Conservation (phyloP, 441 rosid species). For the Erodium moschatum region DNA sequence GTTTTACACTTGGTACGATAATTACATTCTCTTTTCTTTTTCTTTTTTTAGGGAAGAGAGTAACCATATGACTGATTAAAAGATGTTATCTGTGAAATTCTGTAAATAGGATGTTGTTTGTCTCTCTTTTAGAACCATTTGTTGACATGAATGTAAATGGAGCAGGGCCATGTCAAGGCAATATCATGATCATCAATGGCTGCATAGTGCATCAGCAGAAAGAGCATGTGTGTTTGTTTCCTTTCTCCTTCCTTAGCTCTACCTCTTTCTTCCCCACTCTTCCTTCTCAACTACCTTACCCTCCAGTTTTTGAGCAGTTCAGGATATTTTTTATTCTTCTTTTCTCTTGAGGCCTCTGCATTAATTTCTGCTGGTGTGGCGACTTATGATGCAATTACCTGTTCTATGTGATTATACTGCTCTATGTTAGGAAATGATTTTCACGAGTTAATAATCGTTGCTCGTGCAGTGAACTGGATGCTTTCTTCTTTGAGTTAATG, state of each 20-base stretch:
- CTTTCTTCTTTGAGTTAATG: not conserved
- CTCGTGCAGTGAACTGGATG: not conserved
- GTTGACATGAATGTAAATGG: slow-evolving; percentile 92
- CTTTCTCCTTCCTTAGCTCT: slow-evolving; percentile 96
- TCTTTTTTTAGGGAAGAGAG: slow-evolving; percentile 26
- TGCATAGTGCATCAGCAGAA: slow-evolving; percentile 97
- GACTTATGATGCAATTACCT: slow-evolving; percentile 9
- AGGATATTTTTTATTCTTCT: slow-evolving; percentile 18
- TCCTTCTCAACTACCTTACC: slow-evolving; percentile 65
- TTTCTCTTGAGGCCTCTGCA: slow-evolving; percentile 19
- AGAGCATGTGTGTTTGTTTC: slow-evolving; percentile 99
- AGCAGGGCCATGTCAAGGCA: slow-evolving; percentile 98
- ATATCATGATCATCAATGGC: slow-evolving; percentile 71
- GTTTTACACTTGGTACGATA: slow-evolving; percentile 84
- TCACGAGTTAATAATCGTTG: not conserved
- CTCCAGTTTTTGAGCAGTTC: slow-evolving; percentile 34
- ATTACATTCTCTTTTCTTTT: slow-evolving; percentile 17
- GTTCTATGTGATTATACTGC: slow-evolving; percentile 15
- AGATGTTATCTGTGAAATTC: slow-evolving; percentile 33
- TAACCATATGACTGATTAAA: slow-evolving; percentile 27
- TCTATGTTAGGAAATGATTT: not conserved
- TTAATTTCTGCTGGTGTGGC: slow-evolving; percentile 17
- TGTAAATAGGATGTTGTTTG: slow-evolving; percentile 64
- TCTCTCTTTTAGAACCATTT: slow-evolving; percentile 50
- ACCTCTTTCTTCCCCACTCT: slow-evolving; percentile 71